Evolutionary conservation across 2,329 filamentous ascomycete species (phyloP).

Genomic region (Colletotrichum musae): DNA sequence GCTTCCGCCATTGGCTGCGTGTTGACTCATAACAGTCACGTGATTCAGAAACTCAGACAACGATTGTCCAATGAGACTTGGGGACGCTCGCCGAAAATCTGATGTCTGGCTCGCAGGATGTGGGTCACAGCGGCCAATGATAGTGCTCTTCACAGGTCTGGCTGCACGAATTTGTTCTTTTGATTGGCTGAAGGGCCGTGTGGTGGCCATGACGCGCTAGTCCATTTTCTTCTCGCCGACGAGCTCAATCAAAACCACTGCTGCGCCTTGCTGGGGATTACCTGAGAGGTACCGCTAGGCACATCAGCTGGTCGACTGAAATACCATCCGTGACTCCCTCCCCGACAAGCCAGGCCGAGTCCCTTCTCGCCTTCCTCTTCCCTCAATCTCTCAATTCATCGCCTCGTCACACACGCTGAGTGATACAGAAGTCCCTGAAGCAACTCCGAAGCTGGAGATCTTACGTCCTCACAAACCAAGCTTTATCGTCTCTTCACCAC

Average conservation of each 20-base stretch:
- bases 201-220: slow-evolving; percentile 46
- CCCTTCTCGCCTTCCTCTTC: slow-evolving; percentile 21
- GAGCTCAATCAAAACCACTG: slow-evolving; percentile 43
- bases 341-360: slow-evolving; percentile 13
- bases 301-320: slow-evolving; percentile 41
- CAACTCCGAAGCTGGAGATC: slow-evolving; percentile 28
- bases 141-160: neutral
- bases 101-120: slow-evolving; percentile 46
- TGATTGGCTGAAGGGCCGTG: slow-evolving; percentile 49
- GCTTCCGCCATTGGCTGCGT: slow-evolving; percentile 40
- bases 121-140: slow-evolving; percentile 50
- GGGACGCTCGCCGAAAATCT: slow-evolving; percentile 53
- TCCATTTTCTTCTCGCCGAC: slow-evolving; percentile 60
- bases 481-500: neutral
- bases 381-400: neutral
- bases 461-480: neutral
- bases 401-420: slow-evolving; percentile 11
- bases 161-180: accelerated
- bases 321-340: slow-evolving; percentile 46
- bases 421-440: slow-evolving; percentile 16
- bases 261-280: slow-evolving; percentile 42
- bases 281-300: slow-evolving; percentile 8
- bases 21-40: slow-evolving; percentile 41
- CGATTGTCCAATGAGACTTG: slow-evolving; percentile 52
- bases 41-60: slow-evolving; percentile 40